Evolutionary conservation across 176 grass and related monocot species (phyloP), one percentile per base, ranked within the genome.

Genomic region (Zoysia japonica): DNA sequence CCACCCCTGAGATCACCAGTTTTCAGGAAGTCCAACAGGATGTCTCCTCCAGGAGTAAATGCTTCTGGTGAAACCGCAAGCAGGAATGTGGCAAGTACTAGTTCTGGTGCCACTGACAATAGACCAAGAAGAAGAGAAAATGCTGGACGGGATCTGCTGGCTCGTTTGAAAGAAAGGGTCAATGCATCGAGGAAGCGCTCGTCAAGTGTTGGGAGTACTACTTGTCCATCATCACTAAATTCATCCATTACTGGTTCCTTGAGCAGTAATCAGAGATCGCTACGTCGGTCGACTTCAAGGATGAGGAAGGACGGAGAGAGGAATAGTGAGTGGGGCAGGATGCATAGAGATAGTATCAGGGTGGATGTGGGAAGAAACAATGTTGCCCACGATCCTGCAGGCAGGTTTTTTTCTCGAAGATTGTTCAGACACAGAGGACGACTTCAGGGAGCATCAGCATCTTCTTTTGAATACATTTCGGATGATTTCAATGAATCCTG

Each of bases 401-500:
- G 60, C 13, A 47, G 75, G n/a, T 68, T 78, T 68, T n/a, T 83
- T 60, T 59, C 55, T 82, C 1, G 9, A 48, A 88, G 67, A 70
- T 67, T 84, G 42, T 45, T 71, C 36, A 48, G 75, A 50, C 67
- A 67, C 10, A 75, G 81, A 57, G 81, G 28, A 28, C 28, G 65
- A 70, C 13, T 39, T 72, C 76, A 65, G 19, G 76, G 65, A 60
- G 61, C 53, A 20, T 41, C 37, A 11, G 3, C 72, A 19, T 84
- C 54, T 80, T 77, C 65, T 67, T 57, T 65, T 14, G 79, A 82
- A 62, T 40, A 61, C 48, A 83, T 3, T 83, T 79, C 63, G 42
- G 79, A 86, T 78, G 71, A 84, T 63, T 76, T 64, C 55, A 64
- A 49, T 84, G 57, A 76, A 38, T 81, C 81, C 41, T 74, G 74